Percentiles rank a stretch among this genome's conserved stretches.
Conservation (phyloP, 148 eudicot genomes). For the Fallopia convolvulus region DNA sequence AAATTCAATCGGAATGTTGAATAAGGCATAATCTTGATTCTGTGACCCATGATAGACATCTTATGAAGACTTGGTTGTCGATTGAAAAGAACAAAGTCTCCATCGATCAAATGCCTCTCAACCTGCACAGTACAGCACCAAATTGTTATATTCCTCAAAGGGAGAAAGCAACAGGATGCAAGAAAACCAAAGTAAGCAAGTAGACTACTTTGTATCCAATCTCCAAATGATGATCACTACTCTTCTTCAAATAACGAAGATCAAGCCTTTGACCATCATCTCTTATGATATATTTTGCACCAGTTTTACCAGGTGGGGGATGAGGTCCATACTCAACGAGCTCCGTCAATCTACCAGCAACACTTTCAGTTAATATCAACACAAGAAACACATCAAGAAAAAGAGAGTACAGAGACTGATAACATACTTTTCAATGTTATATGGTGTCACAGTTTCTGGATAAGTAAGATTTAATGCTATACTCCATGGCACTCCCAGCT, state of each 20-base stretch:
- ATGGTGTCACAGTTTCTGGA: constrained; percentile 98
- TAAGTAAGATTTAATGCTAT: constrained; percentile 95
- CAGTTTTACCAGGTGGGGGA: constrained; percentile 99
- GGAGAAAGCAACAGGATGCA: not conserved
- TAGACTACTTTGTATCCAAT: constrained; percentile 81
- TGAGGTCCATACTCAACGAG: constrained; percentile 99
- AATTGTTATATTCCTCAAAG: not conserved
- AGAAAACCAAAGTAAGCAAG: constrained; percentile 8
- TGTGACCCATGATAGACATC: constrained; percentile 99
- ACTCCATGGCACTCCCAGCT: constrained; percentile 99
- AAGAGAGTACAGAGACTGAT: not conserved
- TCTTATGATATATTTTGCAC: constrained; percentile 96
- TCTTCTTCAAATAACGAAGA: constrained; percentile 93
- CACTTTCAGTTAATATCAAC: constrained; percentile 2
- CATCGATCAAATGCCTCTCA: constrained; percentile 92
- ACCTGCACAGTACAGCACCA: constrained; percentile 38
- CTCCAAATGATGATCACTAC: constrained; percentile 97
- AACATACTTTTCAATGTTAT: constrained; percentile 82
- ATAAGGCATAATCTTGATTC: constrained; percentile 97
- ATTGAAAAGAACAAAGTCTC: constrained; percentile 95
- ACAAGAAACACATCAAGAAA: not conserved
- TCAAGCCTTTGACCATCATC: constrained; percentile 99
- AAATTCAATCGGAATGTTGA: constrained; percentile 90
- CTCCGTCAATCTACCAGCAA: constrained; percentile 74
- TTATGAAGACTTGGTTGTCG: constrained; percentile 99